These are phyloP conservation scores for Quercus lobata DNA, from an alignment of 331 rosid genomes.

Conservation along the genomic window DNA sequence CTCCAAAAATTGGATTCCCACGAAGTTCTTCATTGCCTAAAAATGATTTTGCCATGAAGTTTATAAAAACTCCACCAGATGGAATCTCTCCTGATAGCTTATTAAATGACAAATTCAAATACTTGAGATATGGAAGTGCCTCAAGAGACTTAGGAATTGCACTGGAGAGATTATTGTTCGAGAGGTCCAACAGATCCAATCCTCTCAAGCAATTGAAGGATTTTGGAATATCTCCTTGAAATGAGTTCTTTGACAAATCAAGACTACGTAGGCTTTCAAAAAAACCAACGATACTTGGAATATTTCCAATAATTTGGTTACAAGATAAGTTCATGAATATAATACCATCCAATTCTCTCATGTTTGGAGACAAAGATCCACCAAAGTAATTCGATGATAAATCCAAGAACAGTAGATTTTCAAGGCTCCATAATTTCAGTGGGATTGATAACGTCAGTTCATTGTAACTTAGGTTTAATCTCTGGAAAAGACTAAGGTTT, in stretches of 20 bases:
- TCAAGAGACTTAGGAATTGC: slow-evolving; percentile 13
- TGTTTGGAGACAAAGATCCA: not conserved
- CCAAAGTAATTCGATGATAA: not conserved
- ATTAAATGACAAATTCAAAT: too few relatives aligned
- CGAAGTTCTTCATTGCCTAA: too few relatives aligned
- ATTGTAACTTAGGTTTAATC: not conserved
- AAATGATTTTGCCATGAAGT: too few relatives aligned
- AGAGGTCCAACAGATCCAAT: not conserved
- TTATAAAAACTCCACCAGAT: too few relatives aligned
- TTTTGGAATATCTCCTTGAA: not conserved
- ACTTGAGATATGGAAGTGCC: too few relatives aligned
- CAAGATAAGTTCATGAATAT: accelerated
- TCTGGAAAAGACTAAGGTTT: not conserved
- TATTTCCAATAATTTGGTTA: not conserved
- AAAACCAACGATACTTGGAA: not conserved
- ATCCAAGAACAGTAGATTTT: not conserved
- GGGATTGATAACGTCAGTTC: not conserved
- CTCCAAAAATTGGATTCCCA: too few relatives aligned
- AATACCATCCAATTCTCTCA: accelerated
- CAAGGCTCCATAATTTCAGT: not conserved
- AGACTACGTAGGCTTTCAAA: not conserved
- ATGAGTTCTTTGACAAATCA: not conserved
- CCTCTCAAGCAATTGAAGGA: not conserved
- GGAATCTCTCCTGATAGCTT: too few relatives aligned
- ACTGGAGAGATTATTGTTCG: not conserved